A percentile compares a stretch with the other conserved stretches of the same genome.
Conservation (phyloP, 2,329 filamentous ascomycete species). For the Berkeleyomyces rouxiae region DNA sequence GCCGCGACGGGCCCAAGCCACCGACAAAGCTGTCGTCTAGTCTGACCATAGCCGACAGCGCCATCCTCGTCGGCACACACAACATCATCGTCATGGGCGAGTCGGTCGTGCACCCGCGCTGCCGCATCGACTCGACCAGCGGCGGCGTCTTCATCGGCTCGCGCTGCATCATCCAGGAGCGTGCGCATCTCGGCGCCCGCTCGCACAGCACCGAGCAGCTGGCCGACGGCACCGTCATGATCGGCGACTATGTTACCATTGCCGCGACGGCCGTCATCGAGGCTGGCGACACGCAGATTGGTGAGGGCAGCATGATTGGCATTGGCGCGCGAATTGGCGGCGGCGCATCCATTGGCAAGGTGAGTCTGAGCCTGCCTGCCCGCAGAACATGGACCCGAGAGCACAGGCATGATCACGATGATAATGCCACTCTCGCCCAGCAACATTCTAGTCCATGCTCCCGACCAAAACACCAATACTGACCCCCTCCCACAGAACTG, state of each 20-base stretch:
- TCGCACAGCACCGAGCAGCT: slow-evolving; percentile 13
- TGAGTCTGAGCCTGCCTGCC: slow-evolving; percentile 21
- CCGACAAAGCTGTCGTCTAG: slow-evolving; percentile 45
- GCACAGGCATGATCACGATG: too few species aligned
- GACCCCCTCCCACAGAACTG: slow-evolving; percentile 36
- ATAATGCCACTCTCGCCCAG: too few species aligned
- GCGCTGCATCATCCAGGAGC: slow-evolving; percentile 67
- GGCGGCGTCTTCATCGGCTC: slow-evolving; percentile 69
- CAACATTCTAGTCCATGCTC: too few species aligned
- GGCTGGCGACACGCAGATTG: slow-evolving; percentile 43
- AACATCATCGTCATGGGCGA: slow-evolving; percentile 64
- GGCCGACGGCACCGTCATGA: slow-evolving; percentile 32
- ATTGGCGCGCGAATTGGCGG: slow-evolving; percentile 41
- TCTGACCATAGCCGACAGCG: slow-evolving; percentile 45
- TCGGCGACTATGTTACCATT: slow-evolving; percentile 45
- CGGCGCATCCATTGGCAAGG: slow-evolving; percentile 46
- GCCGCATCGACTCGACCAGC: slow-evolving; percentile 58
- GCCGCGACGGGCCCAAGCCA: slow-evolving; percentile 37
- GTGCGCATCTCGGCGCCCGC: slow-evolving; percentile 35
- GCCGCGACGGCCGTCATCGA: slow-evolving; percentile 46
- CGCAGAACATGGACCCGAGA: background rate
- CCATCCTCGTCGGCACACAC: slow-evolving; percentile 51
- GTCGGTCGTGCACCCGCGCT: slow-evolving; percentile 72
- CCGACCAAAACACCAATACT: too few species aligned
- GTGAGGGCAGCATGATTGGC: slow-evolving; percentile 43